Evolutionary conservation across 345 rosid genomes (phyloP), one percentile per base, ranked within the genome.

Genomic region (Eucalyptus regnans): DNA sequence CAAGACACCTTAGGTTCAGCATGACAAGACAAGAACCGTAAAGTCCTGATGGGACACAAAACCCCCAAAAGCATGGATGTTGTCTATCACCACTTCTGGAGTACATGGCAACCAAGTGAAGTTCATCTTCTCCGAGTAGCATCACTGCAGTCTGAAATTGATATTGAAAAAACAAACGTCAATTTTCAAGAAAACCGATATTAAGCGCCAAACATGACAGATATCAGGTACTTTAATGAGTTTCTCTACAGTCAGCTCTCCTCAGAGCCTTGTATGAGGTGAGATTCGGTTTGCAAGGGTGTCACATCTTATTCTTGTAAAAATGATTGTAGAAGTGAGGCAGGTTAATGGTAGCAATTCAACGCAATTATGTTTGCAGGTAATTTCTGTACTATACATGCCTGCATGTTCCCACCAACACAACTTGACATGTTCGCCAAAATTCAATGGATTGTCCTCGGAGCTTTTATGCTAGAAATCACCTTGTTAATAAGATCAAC

Each of bases 1-100:
- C 99, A 86, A 98, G 94, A 90, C 99, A 98, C 92, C 99, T 96
- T 89, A 96, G 94, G 89, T 98, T 96, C 91, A 98, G 89, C 99
- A 98, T 96, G 91, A 91, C 93, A 87, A 97, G 97, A 93, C 98
- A 96, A 37, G 98, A 94, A 88, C 93, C 88, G 85, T 98, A 98
- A 25, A 94, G 96, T 87, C 99, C 99, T 71, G 94, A 91, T 66
- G 94, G 92, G 88, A 95, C 96, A 88, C 71, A 90, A 92, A 98
- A 98, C 62, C 94, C 98, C 99, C 99, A 98, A 94, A 98, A 98
- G 92, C 96, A 97, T 81, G 99, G 96, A 86, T 93, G 89, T 56
- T 91, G 90, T 66, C 91, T 92, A 52, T 92, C 95, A 60, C 89
- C 91, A 87, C 92, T 89, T 88, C 95, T 93, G 50, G 98, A 94